phyloP scores from a whole-genome alignment of 2,329 filamentous ascomycete species.

The Alternaria rosae region DNA sequence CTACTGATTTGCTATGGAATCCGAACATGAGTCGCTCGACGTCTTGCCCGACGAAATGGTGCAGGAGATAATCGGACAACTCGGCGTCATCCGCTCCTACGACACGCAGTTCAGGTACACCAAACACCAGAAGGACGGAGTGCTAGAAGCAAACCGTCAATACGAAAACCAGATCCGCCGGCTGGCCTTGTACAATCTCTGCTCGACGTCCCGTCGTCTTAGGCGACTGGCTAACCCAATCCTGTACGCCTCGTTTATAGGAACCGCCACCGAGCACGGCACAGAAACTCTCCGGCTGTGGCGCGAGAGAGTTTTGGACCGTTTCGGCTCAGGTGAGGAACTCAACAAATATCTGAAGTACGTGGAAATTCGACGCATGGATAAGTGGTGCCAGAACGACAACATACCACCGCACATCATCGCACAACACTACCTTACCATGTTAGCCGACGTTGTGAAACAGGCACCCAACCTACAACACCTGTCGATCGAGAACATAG shows the following conservation, averaged over 20 bases:
- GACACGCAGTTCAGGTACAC: slow-evolving; percentile 26
- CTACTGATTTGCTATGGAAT: not conserved
- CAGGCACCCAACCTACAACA: slow-evolving; percentile 30
- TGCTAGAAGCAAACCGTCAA: slow-evolving; percentile 31
- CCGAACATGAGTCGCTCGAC: not conserved
- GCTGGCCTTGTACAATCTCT: slow-evolving; percentile 25
- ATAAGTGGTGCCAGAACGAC: slow-evolving; percentile 7
- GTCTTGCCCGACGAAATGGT: slow-evolving; percentile 36
- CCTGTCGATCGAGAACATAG: slow-evolving; percentile 32
- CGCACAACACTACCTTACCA: slow-evolving; percentile 23
- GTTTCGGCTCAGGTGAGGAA: not conserved
- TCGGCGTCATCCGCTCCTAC: slow-evolving; percentile 26
- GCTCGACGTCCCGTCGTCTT: slow-evolving; percentile 26
- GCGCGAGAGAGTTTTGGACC: slow-evolving; percentile 18
- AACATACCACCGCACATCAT: not conserved
- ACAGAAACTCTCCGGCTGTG: slow-evolving; percentile 24
- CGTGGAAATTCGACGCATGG: slow-evolving; percentile 35
- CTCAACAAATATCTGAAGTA: slow-evolving; percentile 23
- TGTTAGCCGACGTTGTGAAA: slow-evolving; percentile 28
- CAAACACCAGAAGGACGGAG: slow-evolving; percentile 1
- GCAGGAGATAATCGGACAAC: slow-evolving; percentile 21
- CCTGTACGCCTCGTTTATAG: slow-evolving; percentile 33
- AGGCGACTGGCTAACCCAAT: slow-evolving; percentile 26
- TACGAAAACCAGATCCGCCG: slow-evolving; percentile 30
- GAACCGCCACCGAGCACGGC: slow-evolving; percentile 25